Base-by-base conservation (phyloP, 1,139 yeast genomes). In the Pichia sp. region DNA sequence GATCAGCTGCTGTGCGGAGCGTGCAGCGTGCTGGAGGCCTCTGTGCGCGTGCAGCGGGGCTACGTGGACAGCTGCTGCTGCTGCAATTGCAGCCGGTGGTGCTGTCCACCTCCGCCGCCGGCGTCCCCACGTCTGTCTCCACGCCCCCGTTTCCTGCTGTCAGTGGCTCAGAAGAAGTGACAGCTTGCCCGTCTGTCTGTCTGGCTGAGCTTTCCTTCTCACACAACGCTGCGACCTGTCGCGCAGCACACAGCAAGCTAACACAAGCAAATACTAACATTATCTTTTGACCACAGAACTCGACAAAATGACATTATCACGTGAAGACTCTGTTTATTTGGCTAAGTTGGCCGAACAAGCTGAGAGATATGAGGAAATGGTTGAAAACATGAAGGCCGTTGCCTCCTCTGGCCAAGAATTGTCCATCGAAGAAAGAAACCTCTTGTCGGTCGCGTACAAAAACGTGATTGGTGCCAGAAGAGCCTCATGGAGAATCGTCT, bases 341-440 rank as follows among this genome's bases (percentile, higher is more conserved):
- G 98, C 99, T 75, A 93, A 93, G 77, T 88, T 93, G 75, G 97
- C 98, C 69, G 99, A 93, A 79, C 98, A 93, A 80, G 98, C 99
- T 69, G 99, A 93, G 80, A 95, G 99, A 77, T 93, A 93, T 74
- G 99, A 93, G 78, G 99, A 95, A 78, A 92, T 90, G 98, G 98
- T 93, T 67, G 97, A 90, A 75, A 89, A 89, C 78, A 93, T 93
- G 98, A 92, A 92, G 76, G 88, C 90, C 58, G 98, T 93, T 70
- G 97, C 97, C 64, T 87, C 96, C 48, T 82, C 96, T 50, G 97
- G 97, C 62, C 92, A 90, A 75, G 98, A 92, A 75, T 80, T 93
- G 68, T 87, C 95, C 44, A 97, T 93, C 63, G 99, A 93, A 77
- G 99, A 93, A 79, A 92, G 99, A 77, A 93, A 93, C 76, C 82